phyloP scores from a whole-genome alignment of 2,329 filamentous ascomycete species.

The Phaeosphaeria sp. region DNA sequence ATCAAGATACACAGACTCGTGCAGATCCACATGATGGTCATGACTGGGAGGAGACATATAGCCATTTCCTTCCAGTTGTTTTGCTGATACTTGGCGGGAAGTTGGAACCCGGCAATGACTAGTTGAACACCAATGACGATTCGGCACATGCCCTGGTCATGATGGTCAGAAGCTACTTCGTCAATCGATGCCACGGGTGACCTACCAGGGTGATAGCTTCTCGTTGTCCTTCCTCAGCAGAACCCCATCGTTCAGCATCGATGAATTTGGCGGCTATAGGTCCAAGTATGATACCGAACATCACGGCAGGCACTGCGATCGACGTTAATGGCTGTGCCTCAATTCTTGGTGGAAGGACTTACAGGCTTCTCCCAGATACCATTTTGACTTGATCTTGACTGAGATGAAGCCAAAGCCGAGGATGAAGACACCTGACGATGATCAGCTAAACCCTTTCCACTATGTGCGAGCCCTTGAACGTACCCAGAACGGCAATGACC shows the following conservation, averaged over 20 bases:
- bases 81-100: constrained; percentile 63
- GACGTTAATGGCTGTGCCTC: background rate
- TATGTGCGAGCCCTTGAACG: constrained; percentile 8
- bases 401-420: constrained; percentile 59
- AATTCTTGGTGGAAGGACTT: constrained; percentile 22
- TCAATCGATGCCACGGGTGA: background rate
- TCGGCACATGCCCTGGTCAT: constrained; percentile 56
- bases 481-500: constrained; percentile 56
- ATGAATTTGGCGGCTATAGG: constrained; percentile 63
- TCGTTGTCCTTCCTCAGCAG: constrained; percentile 38
- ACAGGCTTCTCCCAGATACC: constrained; percentile 64
- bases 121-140: constrained; percentile 68
- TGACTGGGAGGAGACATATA: constrained; percentile 64
- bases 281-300: constrained; percentile 62
- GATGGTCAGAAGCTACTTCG: background rate
- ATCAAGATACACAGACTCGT: constrained; percentile 64
- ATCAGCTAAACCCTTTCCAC: background rate
- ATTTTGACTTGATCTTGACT: constrained; percentile 60
- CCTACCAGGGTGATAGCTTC: constrained; percentile 53
- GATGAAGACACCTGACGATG: constrained; percentile 53
- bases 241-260: constrained; percentile 50
- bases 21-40: constrained; percentile 68
- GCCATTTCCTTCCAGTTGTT: constrained; percentile 61
- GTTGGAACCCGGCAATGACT: constrained; percentile 67
- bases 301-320: constrained; percentile 50